These are phyloP conservation scores for Cystobasidium ongulense DNA, from an alignment of 768 basidiomycete species.

Conservation along the genomic window DNA sequence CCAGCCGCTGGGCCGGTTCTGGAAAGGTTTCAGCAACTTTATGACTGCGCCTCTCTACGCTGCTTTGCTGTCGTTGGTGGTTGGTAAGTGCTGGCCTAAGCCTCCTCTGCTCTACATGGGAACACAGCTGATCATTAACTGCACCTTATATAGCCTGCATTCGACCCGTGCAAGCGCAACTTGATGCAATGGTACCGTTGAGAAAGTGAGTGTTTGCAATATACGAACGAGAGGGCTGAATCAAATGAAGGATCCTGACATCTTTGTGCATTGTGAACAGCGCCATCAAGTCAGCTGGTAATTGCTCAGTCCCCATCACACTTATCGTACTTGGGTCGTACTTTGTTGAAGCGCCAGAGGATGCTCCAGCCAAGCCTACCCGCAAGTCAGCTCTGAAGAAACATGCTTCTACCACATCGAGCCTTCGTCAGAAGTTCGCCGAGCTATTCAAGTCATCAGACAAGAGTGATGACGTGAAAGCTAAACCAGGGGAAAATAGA, in stretches of 20 bases:
- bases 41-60: conserved; percentile 71
- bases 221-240: conserved; percentile 3
- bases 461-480: not conserved
- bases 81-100: conserved; percentile 27
- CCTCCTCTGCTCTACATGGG: no score
- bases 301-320: conserved; percentile 77
- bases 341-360: conserved; percentile 37
- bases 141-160: conserved; percentile 59
- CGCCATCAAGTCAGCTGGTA: conserved; percentile 60
- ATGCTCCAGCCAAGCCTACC: conserved; percentile 16
- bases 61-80: conserved; percentile 36
- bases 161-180: conserved; percentile 62
- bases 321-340: conserved; percentile 87
- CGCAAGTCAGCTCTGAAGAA: not conserved
- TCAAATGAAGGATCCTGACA: conserved; percentile 10
- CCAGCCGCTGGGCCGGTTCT: conserved; percentile 31
- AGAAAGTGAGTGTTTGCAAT: conserved; percentile 44
- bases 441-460: not conserved
- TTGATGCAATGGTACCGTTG: conserved; percentile 54
- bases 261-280: conserved; percentile 21
- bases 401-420: not conserved
- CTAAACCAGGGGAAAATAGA: not conserved
- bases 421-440: not conserved
- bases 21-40: conserved; percentile 53
- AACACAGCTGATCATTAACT: conserved; percentile 49